Base-by-base conservation (phyloP, 106 monocot species). In the Chionographis japonica region DNA sequence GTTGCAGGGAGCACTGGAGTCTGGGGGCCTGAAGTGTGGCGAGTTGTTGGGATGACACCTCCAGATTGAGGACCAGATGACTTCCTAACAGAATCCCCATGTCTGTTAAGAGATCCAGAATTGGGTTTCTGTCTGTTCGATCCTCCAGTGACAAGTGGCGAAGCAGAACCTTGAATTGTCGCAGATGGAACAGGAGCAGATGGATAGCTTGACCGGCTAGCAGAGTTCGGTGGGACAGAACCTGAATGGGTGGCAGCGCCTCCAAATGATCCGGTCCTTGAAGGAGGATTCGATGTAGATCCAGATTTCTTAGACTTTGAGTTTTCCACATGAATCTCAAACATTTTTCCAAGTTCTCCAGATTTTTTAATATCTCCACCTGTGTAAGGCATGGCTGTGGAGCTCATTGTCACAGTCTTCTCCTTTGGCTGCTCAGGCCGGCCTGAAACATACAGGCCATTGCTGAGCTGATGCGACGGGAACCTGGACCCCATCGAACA, bases 311-410 rank as follows among this genome's bases (percentile, higher is more conserved):
- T 72, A 37, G 79, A 76, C 56, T 75, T 84, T 58, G 84, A 72
- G 49, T 39, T 71, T 38, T 84, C 84, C 27, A 68, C 51, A 27
- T 67, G 79, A 36, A 84, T 64, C 4, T 84, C 84, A 68, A 84
- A 84, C 84, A 84, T 84, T 37, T 84, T 89, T 54, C 79, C 88
- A 9, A 81, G 81, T 76, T 81, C 81, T 40, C 76, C 81, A 61
- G 81, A 79, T 52, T 69, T 79, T 54, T 74, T 79, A 8, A 79
- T 79, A 50, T 79, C 74, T 35, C 79, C 79, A n/a, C 79, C 79
- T 7, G 79, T 72, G 71, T 84, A 84, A 40, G 84, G 84, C 72
- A 80, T 73, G 36, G 84, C 71, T 18, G 50, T 27, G 4, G 84
- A 80, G 40, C 50, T 65, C 76, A 76, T 68, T n/a, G 72, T 64